These are phyloP conservation scores for Linnemannia hyalina DNA, from an alignment of 192 early-diverging fungal species.

Conservation along the genomic window DNA sequence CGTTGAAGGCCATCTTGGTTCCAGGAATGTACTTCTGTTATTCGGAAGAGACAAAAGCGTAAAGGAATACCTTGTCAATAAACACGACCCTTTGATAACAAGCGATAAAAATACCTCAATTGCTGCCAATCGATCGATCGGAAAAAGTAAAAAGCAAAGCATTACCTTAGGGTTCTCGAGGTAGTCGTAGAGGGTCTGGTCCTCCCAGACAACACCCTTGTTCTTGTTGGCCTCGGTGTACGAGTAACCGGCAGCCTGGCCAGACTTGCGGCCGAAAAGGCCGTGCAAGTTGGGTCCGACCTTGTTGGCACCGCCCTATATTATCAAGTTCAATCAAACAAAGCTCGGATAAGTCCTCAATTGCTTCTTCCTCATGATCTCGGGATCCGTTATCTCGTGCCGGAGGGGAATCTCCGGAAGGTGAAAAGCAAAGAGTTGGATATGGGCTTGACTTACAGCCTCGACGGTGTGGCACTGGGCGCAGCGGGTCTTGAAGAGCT, in stretches of 20 bases:
- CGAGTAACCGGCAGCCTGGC: constrained; percentile 84
- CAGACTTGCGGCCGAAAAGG: constrained; percentile 90
- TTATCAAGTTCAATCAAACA: neutral
- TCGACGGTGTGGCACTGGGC: constrained; percentile 99
- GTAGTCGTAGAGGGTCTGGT: constrained; percentile 93
- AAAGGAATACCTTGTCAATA: neutral
- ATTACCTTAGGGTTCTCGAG: constrained; percentile 95
- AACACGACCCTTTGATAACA: neutral
- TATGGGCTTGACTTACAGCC: constrained; percentile 37
- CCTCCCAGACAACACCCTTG: constrained; percentile 83
- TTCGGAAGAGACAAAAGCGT: neutral
- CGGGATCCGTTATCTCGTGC: neutral
- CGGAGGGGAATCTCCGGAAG: neutral
- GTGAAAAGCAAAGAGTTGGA: neutral
- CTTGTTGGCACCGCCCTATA: constrained; percentile 86
- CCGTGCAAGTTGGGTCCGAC: constrained; percentile 96
- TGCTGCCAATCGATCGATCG: neutral
- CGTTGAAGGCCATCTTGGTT: constrained; percentile 98
- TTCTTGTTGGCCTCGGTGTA: constrained; percentile 94
- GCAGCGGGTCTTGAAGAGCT: constrained; percentile 97
- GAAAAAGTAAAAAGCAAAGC: neutral
- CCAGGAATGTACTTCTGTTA: constrained; percentile 76
- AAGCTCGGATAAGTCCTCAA: neutral
- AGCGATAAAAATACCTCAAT: neutral
- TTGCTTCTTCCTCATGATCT: neutral